Evolutionary conservation across 495 filamentous ascomycete genomes (phyloP).

Genomic region (Podospora pseudopauciseta): DNA sequence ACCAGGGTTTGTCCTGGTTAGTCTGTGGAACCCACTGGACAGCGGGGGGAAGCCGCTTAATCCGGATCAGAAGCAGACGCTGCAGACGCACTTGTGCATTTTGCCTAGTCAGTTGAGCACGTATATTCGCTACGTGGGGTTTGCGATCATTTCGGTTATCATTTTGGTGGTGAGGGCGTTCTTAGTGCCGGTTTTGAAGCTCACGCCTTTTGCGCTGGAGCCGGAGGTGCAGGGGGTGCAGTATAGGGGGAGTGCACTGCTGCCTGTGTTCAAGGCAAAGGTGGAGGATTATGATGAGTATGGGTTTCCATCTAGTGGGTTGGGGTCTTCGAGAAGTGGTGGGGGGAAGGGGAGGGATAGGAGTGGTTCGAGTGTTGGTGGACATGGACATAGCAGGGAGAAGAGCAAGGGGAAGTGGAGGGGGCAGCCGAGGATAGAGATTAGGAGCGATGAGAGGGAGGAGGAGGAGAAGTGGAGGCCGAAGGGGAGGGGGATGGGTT

Average conservation of each 20-base stretch:
- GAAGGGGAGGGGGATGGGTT: conserved; percentile 6
- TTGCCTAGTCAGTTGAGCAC: conserved; percentile 83
- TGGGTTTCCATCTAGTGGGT: conserved; percentile 25
- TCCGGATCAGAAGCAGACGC: conserved; percentile 47
- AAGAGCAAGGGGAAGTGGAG: conserved; percentile 29
- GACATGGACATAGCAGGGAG: conserved; percentile 40
- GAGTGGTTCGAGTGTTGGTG: conserved; percentile 5
- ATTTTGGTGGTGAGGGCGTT: conserved; percentile 60
- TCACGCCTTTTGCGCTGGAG: conserved; percentile 46
- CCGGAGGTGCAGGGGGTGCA: conserved; percentile 15
- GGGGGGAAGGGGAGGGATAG: conserved; percentile 12
- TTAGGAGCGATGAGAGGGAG: conserved; percentile 37
- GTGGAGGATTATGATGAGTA: conserved; percentile 42
- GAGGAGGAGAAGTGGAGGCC: conserved; percentile 24
- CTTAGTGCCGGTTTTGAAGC: conserved; percentile 46
- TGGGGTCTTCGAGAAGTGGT: conserved; percentile 26
- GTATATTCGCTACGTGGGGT: conserved; percentile 69
- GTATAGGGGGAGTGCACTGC: conserved; percentile 11
- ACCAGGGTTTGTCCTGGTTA: conserved; percentile 84
- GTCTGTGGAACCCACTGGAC: conserved; percentile 86
- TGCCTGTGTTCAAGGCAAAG: conserved; percentile 48
- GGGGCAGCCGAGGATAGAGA: conserved; percentile 43
- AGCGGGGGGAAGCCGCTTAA: conserved; percentile 54
- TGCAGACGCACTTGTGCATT: conserved; percentile 87
- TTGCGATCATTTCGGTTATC: conserved; percentile 58